A percentile compares a stretch with the other conserved stretches of the same genome.
phyloP scores from a whole-genome alignment of 257 asterid genomes.

The Paulownia fortunei region DNA sequence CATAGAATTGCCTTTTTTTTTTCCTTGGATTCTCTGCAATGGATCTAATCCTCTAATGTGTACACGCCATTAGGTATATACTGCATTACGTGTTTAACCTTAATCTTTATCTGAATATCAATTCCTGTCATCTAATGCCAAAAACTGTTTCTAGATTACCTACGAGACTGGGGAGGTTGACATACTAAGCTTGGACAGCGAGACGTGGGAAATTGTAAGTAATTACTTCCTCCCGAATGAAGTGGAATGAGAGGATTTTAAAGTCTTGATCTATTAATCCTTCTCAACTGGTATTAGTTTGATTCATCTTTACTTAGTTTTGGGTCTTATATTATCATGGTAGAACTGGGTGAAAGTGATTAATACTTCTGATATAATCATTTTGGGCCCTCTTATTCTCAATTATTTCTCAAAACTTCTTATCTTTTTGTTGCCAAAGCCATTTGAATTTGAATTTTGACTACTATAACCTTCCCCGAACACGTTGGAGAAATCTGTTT shows the following conservation, averaged over 20 bases:
- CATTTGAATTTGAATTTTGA: not conserved
- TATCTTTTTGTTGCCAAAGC: not conserved
- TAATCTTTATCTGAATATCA: not conserved
- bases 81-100: not conserved
- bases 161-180: slow-evolving; percentile 46
- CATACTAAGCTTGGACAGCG: slow-evolving; percentile 45
- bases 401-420: not conserved
- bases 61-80: not conserved
- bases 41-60: slow-evolving; percentile 11
- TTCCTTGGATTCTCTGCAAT: not conserved
- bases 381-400: not conserved
- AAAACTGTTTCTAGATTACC: slow-evolving; percentile 34
- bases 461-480: not conserved
- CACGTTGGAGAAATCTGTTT: not conserved
- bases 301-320: slow-evolving; percentile 6
- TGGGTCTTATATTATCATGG: not conserved
- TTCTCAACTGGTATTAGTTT: not conserved
- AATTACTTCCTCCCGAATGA: slow-evolving; percentile 17
- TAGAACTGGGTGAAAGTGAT: not conserved
- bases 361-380: not conserved
- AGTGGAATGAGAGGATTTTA: slow-evolving; percentile 20
- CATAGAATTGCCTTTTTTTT: not conserved
- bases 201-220: slow-evolving; percentile 44
- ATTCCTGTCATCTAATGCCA: slow-evolving; percentile 20
- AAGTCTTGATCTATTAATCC: slow-evolving; percentile 8